A percentile compares a stretch with the other conserved stretches of the same genome.
phyloP scores from a whole-genome alignment of 176 grass and related monocot species.

The Zea luxurians region DNA sequence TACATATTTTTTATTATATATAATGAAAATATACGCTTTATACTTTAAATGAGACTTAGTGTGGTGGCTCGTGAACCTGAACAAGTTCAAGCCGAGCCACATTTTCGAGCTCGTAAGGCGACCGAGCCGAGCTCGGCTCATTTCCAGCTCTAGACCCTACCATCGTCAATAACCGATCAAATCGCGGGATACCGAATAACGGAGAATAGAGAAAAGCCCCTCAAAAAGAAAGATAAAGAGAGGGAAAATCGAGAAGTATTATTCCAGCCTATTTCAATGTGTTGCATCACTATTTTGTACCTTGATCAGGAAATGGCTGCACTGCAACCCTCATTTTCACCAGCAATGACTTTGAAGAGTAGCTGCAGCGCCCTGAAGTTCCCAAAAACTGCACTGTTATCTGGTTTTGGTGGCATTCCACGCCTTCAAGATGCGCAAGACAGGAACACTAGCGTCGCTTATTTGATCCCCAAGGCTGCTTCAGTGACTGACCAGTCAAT shows the following conservation, averaged over 20 bases:
- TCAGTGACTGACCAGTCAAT: constrained; percentile 49
- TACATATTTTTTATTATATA: too few species aligned
- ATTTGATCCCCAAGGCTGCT: constrained; percentile 51
- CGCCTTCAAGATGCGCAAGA: constrained; percentile 35
- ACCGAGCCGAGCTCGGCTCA: too few species aligned
- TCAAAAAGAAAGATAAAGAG: not conserved
- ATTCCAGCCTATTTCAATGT: not conserved
- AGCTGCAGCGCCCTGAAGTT: constrained; percentile 49
- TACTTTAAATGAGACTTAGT: too few species aligned
- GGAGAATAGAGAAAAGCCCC: not conserved
- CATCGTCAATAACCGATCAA: too few species aligned
- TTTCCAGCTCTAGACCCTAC: too few species aligned
- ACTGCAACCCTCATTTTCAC: constrained; percentile 62
- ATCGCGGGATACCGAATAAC: not conserved
- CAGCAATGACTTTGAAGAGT: constrained; percentile 50
- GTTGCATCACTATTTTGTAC: not conserved
- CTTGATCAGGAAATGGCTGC: constrained; percentile 68
- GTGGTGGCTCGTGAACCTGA: too few species aligned
- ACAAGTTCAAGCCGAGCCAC: too few species aligned
- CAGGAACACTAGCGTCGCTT: constrained; percentile 42
- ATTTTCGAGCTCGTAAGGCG: too few species aligned
- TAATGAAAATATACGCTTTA: too few species aligned
- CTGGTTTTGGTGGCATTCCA: constrained; percentile 43
- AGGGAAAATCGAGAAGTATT: not conserved
- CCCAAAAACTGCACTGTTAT: constrained; percentile 50